phyloP scores from a whole-genome alignment of 129 eudicot genomes.

The Tagetes erecta region DNA sequence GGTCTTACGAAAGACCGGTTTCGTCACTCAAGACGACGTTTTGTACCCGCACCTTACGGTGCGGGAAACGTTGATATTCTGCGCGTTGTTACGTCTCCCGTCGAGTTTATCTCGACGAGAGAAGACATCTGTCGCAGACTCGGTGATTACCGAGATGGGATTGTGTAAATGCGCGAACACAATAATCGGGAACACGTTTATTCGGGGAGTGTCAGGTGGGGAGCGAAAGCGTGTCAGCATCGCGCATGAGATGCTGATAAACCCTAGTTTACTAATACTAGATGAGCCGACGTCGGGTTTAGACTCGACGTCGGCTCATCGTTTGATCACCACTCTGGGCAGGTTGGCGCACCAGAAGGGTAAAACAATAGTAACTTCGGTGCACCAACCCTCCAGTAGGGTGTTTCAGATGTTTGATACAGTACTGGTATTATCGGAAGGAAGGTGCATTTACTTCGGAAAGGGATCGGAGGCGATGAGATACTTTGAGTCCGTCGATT shows the following conservation, averaged over 20 bases:
- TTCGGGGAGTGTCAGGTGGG: constrained; percentile 72
- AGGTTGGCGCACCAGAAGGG: constrained; percentile 53
- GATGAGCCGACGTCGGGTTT: constrained; percentile 87
- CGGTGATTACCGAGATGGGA: constrained; percentile 53
- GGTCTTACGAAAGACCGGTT: constrained; percentile 48
- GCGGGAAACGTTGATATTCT: constrained; percentile 55
- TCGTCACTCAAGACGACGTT: constrained; percentile 74
- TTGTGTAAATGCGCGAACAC: constrained; percentile 52
- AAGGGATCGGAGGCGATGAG: constrained; percentile 51
- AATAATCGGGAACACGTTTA: constrained; percentile 53
- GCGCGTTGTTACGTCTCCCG: constrained; percentile 67
- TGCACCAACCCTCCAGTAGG: constrained; percentile 79
- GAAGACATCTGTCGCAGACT: constrained; percentile 54
- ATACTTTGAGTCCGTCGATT: constrained; percentile 64
- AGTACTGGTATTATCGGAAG: constrained; percentile 63
- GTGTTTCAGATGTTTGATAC: constrained; percentile 67
- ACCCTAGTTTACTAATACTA: constrained; percentile 65
- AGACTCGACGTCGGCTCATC: constrained; percentile 77
- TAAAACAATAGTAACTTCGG: constrained; percentile 62
- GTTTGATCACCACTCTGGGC: constrained; percentile 45
- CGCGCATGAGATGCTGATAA: constrained; percentile 77
- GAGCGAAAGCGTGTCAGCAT: constrained; percentile 78
- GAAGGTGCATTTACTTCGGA: constrained; percentile 67
- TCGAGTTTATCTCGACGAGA: constrained; percentile 36
- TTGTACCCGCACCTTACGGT: constrained; percentile 74